phyloP scores from a whole-genome alignment of 169 alveolate species.

The Plasmodium reichenowi region DNA sequence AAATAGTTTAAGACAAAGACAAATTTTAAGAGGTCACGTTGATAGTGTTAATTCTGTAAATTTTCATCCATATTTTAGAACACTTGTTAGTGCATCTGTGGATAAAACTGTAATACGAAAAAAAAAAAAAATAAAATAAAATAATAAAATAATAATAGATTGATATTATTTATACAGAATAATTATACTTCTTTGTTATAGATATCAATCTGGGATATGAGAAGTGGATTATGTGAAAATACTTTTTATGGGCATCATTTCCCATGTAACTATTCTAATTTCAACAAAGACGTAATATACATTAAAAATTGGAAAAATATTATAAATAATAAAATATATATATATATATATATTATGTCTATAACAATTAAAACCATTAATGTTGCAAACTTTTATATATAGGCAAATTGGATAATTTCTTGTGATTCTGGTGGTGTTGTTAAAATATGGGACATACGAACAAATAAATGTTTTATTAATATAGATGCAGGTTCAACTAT shows the following conservation, averaged over 20 bases:
- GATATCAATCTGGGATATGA: constrained; percentile 77
- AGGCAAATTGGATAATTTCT: constrained; percentile 72
- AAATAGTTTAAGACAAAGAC: constrained; percentile 72
- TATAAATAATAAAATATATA: constrained; percentile 1
- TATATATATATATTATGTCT: constrained; percentile 5
- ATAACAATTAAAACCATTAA: constrained; percentile 24
- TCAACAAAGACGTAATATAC: constrained; percentile 55
- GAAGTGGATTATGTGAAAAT: constrained; percentile 72
- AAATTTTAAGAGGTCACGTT: constrained; percentile 76
- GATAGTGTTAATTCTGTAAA: constrained; percentile 73
- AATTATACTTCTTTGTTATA: constrained; percentile 8
- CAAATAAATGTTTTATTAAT: constrained; percentile 58
- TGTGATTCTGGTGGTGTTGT: constrained; percentile 77
- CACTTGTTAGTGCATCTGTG: constrained; percentile 72
- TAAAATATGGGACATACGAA: constrained; percentile 76
- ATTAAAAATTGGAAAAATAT: background rate
- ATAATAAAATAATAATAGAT: background rate
- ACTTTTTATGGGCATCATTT: constrained; percentile 74
- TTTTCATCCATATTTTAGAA: constrained; percentile 62
- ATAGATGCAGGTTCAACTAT: constrained; percentile 62
- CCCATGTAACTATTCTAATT: constrained; percentile 69
- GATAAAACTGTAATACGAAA: constrained; percentile 69
- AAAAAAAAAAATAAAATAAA: background rate
- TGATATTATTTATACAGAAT: too few relatives aligned
- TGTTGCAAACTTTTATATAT: constrained; percentile 32